phyloP scores from a whole-genome alignment of 306 rosid genomes.

The Pterocarpus macrocarpus region DNA sequence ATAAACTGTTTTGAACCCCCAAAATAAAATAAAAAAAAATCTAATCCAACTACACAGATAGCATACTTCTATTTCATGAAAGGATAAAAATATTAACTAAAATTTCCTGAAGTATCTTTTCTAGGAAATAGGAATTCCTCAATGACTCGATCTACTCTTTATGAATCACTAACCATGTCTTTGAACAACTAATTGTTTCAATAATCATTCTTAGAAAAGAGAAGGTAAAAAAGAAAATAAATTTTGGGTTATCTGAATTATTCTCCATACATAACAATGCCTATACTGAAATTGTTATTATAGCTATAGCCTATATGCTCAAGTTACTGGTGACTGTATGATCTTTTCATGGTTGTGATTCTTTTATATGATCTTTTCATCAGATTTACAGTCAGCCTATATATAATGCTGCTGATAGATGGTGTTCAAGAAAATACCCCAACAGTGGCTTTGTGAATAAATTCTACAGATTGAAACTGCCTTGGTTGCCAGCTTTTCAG shows the following conservation, averaged over 20 bases:
- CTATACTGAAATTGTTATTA: neutral
- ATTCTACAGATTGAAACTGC: constrained; percentile 58
- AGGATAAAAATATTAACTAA: too few relatives aligned
- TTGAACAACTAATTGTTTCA: neutral
- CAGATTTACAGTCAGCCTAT: constrained; percentile 79
- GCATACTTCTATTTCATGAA: neutral
- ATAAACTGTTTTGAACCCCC: too few relatives aligned
- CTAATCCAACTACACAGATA: too few relatives aligned
- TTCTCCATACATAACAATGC: too few relatives aligned
- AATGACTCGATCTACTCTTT: neutral
- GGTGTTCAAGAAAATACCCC: constrained; percentile 66
- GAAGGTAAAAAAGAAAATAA: too few relatives aligned
- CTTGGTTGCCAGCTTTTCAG: constrained; percentile 60
- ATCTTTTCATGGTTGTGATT: constrained; percentile 19
- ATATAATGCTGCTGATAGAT: constrained; percentile 69
- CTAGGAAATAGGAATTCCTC: too few relatives aligned
- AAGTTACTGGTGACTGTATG: neutral
- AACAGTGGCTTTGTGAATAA: constrained; percentile 65
- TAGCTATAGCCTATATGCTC: neutral
- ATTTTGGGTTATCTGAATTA: too few relatives aligned
- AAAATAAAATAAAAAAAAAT: too few relatives aligned
- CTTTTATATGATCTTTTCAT: neutral
- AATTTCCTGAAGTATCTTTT: too few relatives aligned
- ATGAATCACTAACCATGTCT: neutral
- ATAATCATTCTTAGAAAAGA: neutral